Evolutionary conservation across 2,329 filamentous ascomycete species (phyloP).

Genomic region (Hyphodiscus sp.): DNA sequence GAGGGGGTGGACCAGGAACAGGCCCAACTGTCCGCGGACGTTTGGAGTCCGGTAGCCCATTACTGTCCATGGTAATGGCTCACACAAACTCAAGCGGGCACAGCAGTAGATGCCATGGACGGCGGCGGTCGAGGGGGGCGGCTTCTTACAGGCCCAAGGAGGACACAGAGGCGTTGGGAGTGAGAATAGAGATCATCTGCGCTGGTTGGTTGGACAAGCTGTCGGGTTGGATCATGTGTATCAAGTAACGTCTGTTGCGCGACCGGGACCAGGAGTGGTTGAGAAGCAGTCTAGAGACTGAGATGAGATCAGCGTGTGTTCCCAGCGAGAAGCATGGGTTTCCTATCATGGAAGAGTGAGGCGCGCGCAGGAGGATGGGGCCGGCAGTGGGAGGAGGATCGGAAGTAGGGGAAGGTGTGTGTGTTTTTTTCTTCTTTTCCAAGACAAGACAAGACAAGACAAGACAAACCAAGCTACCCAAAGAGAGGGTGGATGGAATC

Average conservation of each 20-base stretch:
- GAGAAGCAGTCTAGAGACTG: conserved; percentile 2
- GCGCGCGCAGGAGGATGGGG: neutral
- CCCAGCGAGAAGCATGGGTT: neutral
- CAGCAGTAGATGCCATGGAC: conserved; percentile 33
- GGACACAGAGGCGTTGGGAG: conserved; percentile 22
- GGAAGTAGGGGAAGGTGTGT: too few species aligned
- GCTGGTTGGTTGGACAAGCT: conserved; percentile 23
- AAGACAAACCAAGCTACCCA: too few species aligned
- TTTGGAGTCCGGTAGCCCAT: conserved; percentile 52
- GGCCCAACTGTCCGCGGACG: conserved; percentile 47
- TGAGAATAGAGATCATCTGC: conserved; percentile 25
- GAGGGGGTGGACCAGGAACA: conserved; percentile 24
- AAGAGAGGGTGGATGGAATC: too few species aligned
- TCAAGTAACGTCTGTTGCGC: conserved; percentile 18
- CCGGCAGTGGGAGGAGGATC: neutral
- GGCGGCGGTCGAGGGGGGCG: conserved; percentile 28
- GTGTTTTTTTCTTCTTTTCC: too few species aligned
- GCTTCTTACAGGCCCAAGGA: conserved; percentile 29
- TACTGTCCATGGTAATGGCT: conserved; percentile 47
- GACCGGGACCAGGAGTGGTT: conserved; percentile 14
- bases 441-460: too few species aligned
- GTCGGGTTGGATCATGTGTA: conserved; percentile 24
- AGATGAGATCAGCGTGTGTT: conserved; percentile 11
- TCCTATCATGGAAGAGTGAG: neutral
- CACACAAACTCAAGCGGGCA: conserved; percentile 34